phyloP scores from a whole-genome alignment of 2,329 filamentous ascomycete species.

The Venturia effusa region DNA sequence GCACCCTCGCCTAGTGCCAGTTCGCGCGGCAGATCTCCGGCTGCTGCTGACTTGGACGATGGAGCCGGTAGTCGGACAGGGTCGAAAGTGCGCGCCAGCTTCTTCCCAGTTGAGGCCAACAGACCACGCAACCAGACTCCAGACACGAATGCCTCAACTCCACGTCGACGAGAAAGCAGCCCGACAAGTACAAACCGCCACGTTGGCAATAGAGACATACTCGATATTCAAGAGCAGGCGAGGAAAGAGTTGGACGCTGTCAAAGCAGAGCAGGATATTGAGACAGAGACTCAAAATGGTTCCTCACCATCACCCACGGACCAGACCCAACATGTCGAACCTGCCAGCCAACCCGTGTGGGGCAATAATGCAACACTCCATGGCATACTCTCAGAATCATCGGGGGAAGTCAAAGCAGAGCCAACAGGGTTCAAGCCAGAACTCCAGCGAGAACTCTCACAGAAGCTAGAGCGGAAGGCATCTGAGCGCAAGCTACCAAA shows the following conservation, averaged over 20 bases:
- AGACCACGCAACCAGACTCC: conserved; percentile 5
- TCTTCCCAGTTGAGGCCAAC: conserved; percentile 12
- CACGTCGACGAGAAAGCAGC: conserved; percentile 3
- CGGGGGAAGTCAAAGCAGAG: background rate
- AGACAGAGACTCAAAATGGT: background rate
- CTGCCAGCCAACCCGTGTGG: background rate
- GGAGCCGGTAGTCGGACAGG: conserved; percentile 6
- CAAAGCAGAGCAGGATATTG: background rate
- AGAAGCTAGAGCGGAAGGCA: background rate
- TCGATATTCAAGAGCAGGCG: background rate
- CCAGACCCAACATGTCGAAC: background rate
- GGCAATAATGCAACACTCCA: background rate
- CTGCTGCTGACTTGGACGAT: background rate
- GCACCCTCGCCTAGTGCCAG: background rate
- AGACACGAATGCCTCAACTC: background rate
- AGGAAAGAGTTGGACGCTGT: background rate
- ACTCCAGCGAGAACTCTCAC: background rate
- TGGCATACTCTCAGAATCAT: background rate
- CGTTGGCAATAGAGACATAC: background rate
- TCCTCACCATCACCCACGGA: background rate
- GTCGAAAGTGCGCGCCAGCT: conserved; percentile 12
- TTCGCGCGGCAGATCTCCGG: conserved; percentile 10
- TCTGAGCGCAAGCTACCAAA: background rate
- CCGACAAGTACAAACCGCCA: conserved; percentile 1
- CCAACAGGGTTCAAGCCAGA: background rate